Percentiles rank a stretch among this genome's conserved stretches.
Evolutionary conservation across 2,329 filamentous ascomycete genomes (phyloP).

Genomic region (Cercospora citrullina): DNA sequence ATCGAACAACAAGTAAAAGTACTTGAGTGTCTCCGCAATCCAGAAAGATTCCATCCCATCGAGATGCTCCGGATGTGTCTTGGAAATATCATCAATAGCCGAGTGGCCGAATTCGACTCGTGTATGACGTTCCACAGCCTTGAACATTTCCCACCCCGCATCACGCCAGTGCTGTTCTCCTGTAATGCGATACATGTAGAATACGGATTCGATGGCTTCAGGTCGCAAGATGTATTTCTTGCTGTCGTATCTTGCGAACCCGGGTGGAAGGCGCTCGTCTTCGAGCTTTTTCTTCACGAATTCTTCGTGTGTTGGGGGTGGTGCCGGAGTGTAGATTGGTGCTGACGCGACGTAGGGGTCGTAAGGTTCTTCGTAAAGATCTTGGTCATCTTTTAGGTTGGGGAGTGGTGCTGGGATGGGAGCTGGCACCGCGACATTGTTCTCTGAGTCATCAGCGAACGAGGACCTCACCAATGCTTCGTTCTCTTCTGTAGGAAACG

Average conservation of each 20-base stretch:
- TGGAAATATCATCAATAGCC: conserved; percentile 66
- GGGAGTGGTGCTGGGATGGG: not conserved
- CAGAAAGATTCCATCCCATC: conserved; percentile 87
- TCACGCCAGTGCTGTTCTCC: conserved; percentile 74
- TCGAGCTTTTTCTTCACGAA: conserved; percentile 39
- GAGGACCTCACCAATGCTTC: conserved; percentile 5
- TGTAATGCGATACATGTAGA: conserved; percentile 88
- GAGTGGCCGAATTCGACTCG: conserved; percentile 67
- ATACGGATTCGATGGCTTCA: conserved; percentile 84
- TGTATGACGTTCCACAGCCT: conserved; percentile 67
- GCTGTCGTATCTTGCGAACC: conserved; percentile 43
- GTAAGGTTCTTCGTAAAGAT: conserved; percentile 2
- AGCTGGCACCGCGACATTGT: not conserved
- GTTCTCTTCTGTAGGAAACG: conserved; percentile 10
- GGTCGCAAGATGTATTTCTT: conserved; percentile 54
- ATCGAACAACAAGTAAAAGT: conserved; percentile 81
- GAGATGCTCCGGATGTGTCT: conserved; percentile 42
- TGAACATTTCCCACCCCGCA: conserved; percentile 84
- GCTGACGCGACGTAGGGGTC: conserved; percentile 5
- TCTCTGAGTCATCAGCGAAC: not conserved
- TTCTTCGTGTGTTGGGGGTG: conserved; percentile 36
- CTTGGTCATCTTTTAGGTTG: not conserved
- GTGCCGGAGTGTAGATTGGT: conserved; percentile 31
- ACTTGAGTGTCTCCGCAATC: conserved; percentile 85
- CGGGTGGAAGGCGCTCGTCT: conserved; percentile 44